Base-by-base conservation (phyloP, 2,329 filamentous ascomycete genomes). In the Aspergillus ibericus region DNA sequence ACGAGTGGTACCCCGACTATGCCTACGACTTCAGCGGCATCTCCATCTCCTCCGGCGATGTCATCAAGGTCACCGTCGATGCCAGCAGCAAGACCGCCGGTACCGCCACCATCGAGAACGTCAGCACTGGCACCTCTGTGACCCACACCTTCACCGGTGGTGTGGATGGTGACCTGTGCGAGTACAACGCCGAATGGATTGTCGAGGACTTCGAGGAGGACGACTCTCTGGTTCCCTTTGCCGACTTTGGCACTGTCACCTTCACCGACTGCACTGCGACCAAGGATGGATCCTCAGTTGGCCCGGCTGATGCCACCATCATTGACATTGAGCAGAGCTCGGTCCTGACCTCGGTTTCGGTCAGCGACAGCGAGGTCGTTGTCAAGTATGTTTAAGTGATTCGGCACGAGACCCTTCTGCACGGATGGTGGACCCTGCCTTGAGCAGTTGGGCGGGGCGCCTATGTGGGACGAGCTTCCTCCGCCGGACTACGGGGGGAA, bases 141-240 rank as follows among this genome's bases (percentile, higher is more conserved):
- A 53, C 51, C 27, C 51, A 53, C 51, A 53, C 36, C 51, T 53
- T 53, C 51, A 34, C 69, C 80, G 66, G 75, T 67, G 6, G 82
- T 83, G 36, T 78, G 75, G 5, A 81, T 86, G 70, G 77, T 9
- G 44, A 58, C 12, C 78, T 86, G 4, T 83, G 82, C 72, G 75
- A 83, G 71, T 79, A 77, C 63, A 85, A 85, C 56, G 84, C 83
- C 15, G 84, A 86, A 70, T 87, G 84, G 83, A 85, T 86, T 16
- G 59, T 66, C 12, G 64, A 66, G 58, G 81, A 82, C 62, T 82
- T 80, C 55, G 67, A 75, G 53, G 57, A 66, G 9, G 65, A 69
- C 52, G 60, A 61, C 44, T 70, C 70, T 2, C 70, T 80, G 7
- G 79, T 82, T 25, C 64, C 74, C 0, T 78, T 83, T 50, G 78